phyloP scores from a whole-genome alignment of 2,329 filamentous ascomycete species.

The Amphichorda felina region DNA sequence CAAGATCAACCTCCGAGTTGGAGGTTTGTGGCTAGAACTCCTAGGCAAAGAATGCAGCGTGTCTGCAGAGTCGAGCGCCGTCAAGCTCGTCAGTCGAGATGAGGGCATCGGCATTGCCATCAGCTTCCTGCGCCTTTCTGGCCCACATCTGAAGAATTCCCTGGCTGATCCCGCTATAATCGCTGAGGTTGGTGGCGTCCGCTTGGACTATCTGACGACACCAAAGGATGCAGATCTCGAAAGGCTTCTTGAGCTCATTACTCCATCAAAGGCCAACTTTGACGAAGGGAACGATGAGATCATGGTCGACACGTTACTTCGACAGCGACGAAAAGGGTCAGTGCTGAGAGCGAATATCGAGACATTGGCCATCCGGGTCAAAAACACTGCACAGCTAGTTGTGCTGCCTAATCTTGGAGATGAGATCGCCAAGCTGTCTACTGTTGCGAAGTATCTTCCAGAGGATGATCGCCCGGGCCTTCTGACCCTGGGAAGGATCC shows the following conservation, averaged over 20 bases:
- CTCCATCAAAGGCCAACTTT: slow-evolving; percentile 83
- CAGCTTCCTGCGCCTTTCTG: slow-evolving; percentile 61
- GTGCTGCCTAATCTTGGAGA: slow-evolving; percentile 60
- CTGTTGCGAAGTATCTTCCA: slow-evolving; percentile 85
- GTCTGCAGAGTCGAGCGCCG: slow-evolving; percentile 62
- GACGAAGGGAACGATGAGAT: slow-evolving; percentile 82
- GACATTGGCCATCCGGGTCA: slow-evolving; percentile 48
- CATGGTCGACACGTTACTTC: slow-evolving; percentile 79
- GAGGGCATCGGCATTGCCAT: slow-evolving; percentile 63
- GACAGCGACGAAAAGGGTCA: slow-evolving; percentile 76
- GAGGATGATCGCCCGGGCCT: slow-evolving; percentile 91
- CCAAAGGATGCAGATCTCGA: slow-evolving; percentile 76
- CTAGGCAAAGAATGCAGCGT: slow-evolving; percentile 67
- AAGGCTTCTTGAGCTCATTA: slow-evolving; percentile 72
- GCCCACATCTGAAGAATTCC: slow-evolving; percentile 49
- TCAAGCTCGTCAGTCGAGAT: slow-evolving; percentile 69
- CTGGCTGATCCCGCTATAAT: slow-evolving; percentile 47
- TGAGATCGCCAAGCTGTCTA: slow-evolving; percentile 72
- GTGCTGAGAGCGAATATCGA: slow-evolving; percentile 63
- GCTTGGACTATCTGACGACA: slow-evolving; percentile 58
- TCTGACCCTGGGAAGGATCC: slow-evolving; percentile 59
- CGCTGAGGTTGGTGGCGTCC: slow-evolving; percentile 52
- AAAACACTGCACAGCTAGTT: slow-evolving; percentile 51
- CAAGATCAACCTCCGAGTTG: slow-evolving; percentile 68
- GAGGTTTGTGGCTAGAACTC: slow-evolving; percentile 66